Conservation (phyloP, 2,329 filamentous ascomycete genomes). For the Pseudogymnoascus sp. region DNA sequence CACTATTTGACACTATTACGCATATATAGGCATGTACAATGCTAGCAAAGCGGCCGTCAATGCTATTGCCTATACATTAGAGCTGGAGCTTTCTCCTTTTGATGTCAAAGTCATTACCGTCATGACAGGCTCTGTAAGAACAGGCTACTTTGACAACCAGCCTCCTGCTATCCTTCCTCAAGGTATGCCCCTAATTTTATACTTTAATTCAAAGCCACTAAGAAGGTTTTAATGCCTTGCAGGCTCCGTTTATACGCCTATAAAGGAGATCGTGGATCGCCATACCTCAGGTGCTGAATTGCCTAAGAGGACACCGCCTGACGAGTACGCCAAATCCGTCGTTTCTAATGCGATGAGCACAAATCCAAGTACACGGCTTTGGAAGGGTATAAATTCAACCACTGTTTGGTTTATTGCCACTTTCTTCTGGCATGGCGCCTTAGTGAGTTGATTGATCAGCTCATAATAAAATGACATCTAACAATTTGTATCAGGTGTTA, state of each 20-base stretch:
- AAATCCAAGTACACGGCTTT: constrained; percentile 18
- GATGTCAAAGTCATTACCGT: constrained; percentile 19
- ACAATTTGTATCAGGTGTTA: not conserved
- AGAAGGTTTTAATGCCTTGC: not conserved
- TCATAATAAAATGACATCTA: not conserved
- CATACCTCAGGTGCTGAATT: constrained; percentile 7
- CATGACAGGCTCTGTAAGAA: constrained; percentile 18
- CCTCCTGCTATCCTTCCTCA: constrained; percentile 12
- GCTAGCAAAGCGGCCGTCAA: constrained; percentile 20
- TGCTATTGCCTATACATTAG: constrained; percentile 16
- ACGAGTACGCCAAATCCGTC: constrained; percentile 17
- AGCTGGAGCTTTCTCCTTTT: constrained; percentile 19
- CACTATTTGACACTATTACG: constrained; percentile 7
- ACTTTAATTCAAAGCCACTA: not conserved
- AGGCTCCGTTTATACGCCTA: constrained; percentile 18
- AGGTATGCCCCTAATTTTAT: not conserved
- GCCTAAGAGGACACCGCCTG: constrained; percentile 7
- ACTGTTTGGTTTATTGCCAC: constrained; percentile 17
- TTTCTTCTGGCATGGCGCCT: constrained; percentile 17
- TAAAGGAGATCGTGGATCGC: constrained; percentile 16
- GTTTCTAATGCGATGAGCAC: constrained; percentile 20
- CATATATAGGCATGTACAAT: constrained; percentile 18
- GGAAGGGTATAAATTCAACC: constrained; percentile 15
- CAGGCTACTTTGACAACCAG: constrained; percentile 21
- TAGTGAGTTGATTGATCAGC: constrained; percentile 12